phyloP scores from a whole-genome alignment of 1,139 yeast genomes.

The Eremothecium gossypii region DNA sequence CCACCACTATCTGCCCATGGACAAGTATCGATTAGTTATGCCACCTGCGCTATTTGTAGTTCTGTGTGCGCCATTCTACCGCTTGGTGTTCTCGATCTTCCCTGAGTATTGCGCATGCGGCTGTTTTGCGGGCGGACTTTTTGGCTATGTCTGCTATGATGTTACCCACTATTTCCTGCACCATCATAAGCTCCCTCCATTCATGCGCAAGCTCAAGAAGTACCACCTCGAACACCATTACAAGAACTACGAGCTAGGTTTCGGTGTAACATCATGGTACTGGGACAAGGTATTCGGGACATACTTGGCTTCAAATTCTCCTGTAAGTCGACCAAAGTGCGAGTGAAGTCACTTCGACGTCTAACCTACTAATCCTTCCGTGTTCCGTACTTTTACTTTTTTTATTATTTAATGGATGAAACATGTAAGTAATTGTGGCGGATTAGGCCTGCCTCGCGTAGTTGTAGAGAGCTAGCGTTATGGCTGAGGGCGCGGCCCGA shows the following conservation, averaged over 20 bases:
- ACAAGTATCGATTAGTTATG: constrained; percentile 80
- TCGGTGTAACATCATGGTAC: constrained; percentile 86
- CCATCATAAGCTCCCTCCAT: constrained; percentile 71
- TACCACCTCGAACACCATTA: constrained; percentile 96
- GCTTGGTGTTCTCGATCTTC: constrained; percentile 46
- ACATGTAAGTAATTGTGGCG: too few species aligned
- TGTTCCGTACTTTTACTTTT: too few species aligned
- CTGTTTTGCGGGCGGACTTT: constrained; percentile 86
- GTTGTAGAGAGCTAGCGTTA: too few species aligned
- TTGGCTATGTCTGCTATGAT: constrained; percentile 89
- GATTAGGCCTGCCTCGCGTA: too few species aligned
- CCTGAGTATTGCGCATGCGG: constrained; percentile 55
- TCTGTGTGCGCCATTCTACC: constrained; percentile 52
- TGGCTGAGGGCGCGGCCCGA: too few species aligned
- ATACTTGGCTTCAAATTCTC: constrained; percentile 34
- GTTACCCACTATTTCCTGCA: constrained; percentile 84
- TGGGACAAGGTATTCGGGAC: constrained; percentile 94
- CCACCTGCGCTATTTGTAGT: constrained; percentile 78
- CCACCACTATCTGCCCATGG: constrained; percentile 98
- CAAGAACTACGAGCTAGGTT: constrained; percentile 91
- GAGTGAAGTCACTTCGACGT: constrained; percentile 12
- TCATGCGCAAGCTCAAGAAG: constrained; percentile 68
- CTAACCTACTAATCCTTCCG: too few species aligned
- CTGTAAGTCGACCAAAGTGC: constrained; percentile 29
- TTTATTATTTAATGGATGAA: too few species aligned